Base-by-base conservation (phyloP, 805 yeast species). In the Scheffersomyces coipomensis region DNA sequence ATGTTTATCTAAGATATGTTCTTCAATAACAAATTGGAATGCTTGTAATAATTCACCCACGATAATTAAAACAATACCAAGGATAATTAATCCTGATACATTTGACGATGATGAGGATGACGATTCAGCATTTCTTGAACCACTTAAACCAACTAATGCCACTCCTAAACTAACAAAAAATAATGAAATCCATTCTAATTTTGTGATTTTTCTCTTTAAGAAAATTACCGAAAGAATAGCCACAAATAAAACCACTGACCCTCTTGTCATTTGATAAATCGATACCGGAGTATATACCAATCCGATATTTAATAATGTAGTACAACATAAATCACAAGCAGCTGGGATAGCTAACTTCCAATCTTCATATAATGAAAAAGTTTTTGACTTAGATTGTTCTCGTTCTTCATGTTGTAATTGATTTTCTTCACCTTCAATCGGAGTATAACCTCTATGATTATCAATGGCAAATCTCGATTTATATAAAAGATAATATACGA, bases 181-280 rank as follows among this genome's bases (percentile, higher is more conserved):
- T 34, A 86, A 68, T 7, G 87, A 74, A 7, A 72, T 41, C 93
- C 93, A 86, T 54, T 86, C 90, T 18, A 78, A 54, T 43, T 75
- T 71, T 8, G 80, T 66, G 34, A 86, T 78, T 15, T 56, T 60
- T 30, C 78, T 71, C 34, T 73, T 66, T 46, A 86, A 71, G 52
- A 85, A 83, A 1, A 81, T 19, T 27, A 82, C 82, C 17, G 88
- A 80, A 52, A 85, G 72, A 12, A 80, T 58, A 1, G 90, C 95
- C 18, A 85, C 95, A 62, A 84, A 85, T 30, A 86, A 61, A 31
- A 86, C 86, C 30, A 85, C 64, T 0, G 88, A 77, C 2, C 95
- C 93, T 47, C 95, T 68, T n/a, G 85, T 81, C 95, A 86, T 86
- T 57, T 86, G 95, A 58, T 85, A 86, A 35, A 85, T 75, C 1